A percentile compares a stretch with the other conserved stretches of the same genome.
phyloP scores from a whole-genome alignment of 2,329 filamentous ascomycete genomes.

The Periconia sp. region DNA sequence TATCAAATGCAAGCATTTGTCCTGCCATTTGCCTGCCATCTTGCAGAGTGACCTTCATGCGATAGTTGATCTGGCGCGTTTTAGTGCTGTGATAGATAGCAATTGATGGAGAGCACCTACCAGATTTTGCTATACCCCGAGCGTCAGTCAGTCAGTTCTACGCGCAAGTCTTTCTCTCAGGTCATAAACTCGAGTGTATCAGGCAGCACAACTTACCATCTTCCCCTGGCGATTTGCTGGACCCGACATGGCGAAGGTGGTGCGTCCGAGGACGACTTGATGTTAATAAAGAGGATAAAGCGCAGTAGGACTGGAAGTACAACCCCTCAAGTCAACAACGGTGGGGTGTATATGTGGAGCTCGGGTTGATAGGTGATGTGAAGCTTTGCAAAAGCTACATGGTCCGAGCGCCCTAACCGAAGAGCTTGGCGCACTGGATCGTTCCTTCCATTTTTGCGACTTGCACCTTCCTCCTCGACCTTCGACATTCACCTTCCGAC shows the following conservation, averaged over 20 bases:
- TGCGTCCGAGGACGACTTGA: slow-evolving; percentile 49
- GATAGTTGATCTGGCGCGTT: slow-evolving; percentile 87
- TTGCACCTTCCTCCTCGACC: too few species aligned
- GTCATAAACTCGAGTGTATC: slow-evolving; percentile 35
- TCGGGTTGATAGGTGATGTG: slow-evolving; percentile 18
- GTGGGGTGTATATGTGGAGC: slow-evolving; percentile 28
- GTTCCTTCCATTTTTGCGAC: too few species aligned
- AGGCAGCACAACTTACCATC: slow-evolving; percentile 74
- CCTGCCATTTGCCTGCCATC: slow-evolving; percentile 96
- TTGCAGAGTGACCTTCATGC: slow-evolving; percentile 94
- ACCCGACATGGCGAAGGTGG: slow-evolving; percentile 44
- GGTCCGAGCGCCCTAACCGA: slow-evolving; percentile 15
- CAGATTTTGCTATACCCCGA: slow-evolving; percentile 60
- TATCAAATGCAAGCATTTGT: slow-evolving; percentile 98
- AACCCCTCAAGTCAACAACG: slow-evolving; percentile 19
- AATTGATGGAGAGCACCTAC: slow-evolving; percentile 50
- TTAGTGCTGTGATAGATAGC: slow-evolving; percentile 22
- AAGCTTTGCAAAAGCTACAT: slow-evolving; percentile 19
- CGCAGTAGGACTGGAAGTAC: slow-evolving; percentile 5
- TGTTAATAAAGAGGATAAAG: slow-evolving; percentile 2
- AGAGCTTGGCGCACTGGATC: slow-evolving; percentile 8
- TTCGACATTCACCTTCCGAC: too few species aligned
- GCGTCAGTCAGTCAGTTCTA: slow-evolving; percentile 46
- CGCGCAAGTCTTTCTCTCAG: slow-evolving; percentile 49
- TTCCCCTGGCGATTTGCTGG: slow-evolving; percentile 89